Base-by-base conservation (phyloP, 73 alveolate genomes). In the Symbiodinium pilosum region DNA sequence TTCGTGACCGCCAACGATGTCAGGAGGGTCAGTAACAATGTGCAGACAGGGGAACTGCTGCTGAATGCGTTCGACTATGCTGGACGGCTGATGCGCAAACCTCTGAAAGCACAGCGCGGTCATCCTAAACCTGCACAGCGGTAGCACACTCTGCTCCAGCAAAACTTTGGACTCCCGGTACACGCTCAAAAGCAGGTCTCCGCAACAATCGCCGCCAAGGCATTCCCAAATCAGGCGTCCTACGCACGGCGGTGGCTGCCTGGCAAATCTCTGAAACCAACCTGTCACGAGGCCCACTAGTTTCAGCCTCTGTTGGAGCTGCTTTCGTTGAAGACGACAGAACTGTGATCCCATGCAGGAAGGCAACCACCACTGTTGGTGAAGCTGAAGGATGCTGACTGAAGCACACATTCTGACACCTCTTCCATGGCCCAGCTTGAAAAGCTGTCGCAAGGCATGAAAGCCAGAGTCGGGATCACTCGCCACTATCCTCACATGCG, bases 151-250 rank as follows among this genome's bases (percentile, higher is more conserved):
- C 77, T 64, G 77, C 77, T 64, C 77, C 1, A 64, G 77, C 77
- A 64, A 64, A 5, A 16, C 32, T 64, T 64, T 0, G 30, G 77
- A 64, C 77, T 64, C 77, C 1, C 77, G 77, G 28, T 64, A 14
- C 77, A 64, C 77, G 77, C 11, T 64, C 77, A 64, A 26, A 32
- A 64, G 77, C 77, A 64, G 36, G 77, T 64, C 77, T 64, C 77
- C 77, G 38, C 21, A 2, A 36, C 77, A 64, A 64, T 64, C 77
- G 77, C 77, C 77, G 2, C 77, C 77, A 64, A 64, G 41, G 32
- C 28, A 64, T 64, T 64, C 41, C 77, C 77, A 64, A 64, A 64
- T 36, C 40, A 64, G 28, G 77, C 77, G 77, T 64, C 77, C 77
- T 16, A 64, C 77, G 77, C 38, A 18, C 28, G 21, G 77, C 7